Conservation (phyloP, 345 rosid species). For the Gossypium anomalum region DNA sequence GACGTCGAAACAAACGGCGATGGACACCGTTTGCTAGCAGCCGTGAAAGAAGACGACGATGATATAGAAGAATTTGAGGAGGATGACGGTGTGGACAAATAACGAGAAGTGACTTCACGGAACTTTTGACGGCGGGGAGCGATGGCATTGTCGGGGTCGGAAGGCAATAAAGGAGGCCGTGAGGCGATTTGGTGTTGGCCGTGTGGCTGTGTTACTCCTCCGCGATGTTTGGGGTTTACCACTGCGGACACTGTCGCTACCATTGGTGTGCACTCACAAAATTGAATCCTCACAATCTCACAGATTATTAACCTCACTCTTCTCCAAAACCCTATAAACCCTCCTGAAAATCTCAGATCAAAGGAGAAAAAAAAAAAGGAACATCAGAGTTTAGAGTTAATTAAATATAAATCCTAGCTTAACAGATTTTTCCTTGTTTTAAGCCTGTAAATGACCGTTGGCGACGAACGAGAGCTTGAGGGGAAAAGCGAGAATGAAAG, state of each 20-base stretch:
- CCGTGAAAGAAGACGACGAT: slow-evolving; percentile 23
- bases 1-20: slow-evolving; percentile 53
- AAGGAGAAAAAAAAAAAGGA: not conserved
- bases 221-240: slow-evolving; percentile 35
- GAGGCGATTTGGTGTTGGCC: slow-evolving; percentile 25
- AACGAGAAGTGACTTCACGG: slow-evolving; percentile 78
- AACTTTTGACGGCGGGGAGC: slow-evolving; percentile 57
- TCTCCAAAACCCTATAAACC: slow-evolving; percentile 16
- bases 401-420: not conserved
- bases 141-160: slow-evolving; percentile 63
- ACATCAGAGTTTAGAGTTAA: not conserved
- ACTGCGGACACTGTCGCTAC: slow-evolving; percentile 62
- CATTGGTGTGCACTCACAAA: slow-evolving; percentile 37
- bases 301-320: slow-evolving; percentile 19
- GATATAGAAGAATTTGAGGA: slow-evolving; percentile 34
- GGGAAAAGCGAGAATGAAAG: slow-evolving; percentile 11
- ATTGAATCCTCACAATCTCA: slow-evolving; percentile 25
- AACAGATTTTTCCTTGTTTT: not conserved
- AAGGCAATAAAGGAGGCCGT: slow-evolving; percentile 59
- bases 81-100: slow-evolving; percentile 41
- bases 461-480: slow-evolving; percentile 28
- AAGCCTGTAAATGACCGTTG: slow-evolving; percentile 38
- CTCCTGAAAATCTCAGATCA: not conserved
- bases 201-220: slow-evolving; percentile 17
- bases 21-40: slow-evolving; percentile 45